Evolutionary conservation across 495 filamentous ascomycete species (phyloP), one percentile per base, ranked within the genome.

Genomic region (Collariella sp.): DNA sequence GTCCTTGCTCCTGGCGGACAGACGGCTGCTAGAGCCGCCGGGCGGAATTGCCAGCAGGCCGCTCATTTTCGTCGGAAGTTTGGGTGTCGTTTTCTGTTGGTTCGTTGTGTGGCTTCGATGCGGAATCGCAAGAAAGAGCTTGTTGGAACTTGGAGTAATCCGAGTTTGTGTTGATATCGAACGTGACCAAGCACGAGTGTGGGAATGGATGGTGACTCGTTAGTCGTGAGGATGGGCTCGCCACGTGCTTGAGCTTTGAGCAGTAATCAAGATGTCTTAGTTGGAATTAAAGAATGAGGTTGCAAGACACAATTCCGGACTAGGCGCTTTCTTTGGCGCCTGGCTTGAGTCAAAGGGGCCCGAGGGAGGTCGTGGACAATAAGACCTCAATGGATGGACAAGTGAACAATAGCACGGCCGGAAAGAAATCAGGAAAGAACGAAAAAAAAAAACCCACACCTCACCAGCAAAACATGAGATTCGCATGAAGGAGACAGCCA

Each of bases 1-100:
- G 18, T 74, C 71, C 55, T 56, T 67, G 33, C 39, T 56, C n/a
- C 57, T 56, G 26, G 42, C 43, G 12, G 43, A 35, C 19, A 54
- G 22, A 9, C 39, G 46, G 46, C 34, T 46, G 24, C 41, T 26
- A 3, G 34, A 24, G 10, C 38, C 46, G 38, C 23, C 33, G n/a
- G n/a, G n/a, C 2, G 54, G 56, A 9, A 36, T 38, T 43, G 58
- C 39, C 40, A 39, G 52, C 29, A 18, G 40, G 22, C 46, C 24
- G 46, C 55, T 62, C 62, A 63, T 67, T 7, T 47, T 49, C 26
- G 33, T 42, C 15, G 47, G 29, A 13, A 16, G n/a, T 56, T 31
- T 22, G 29, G 1, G 53, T 35, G 38, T 19, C 3, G 31, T 39
- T 26, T 10, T 38, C 18, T 2, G 2, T 59, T 36, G 16, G 9